These are phyloP conservation scores for Fusarium stilboides DNA, from an alignment of 2,329 filamentous ascomycete species.

Conservation along the genomic window DNA sequence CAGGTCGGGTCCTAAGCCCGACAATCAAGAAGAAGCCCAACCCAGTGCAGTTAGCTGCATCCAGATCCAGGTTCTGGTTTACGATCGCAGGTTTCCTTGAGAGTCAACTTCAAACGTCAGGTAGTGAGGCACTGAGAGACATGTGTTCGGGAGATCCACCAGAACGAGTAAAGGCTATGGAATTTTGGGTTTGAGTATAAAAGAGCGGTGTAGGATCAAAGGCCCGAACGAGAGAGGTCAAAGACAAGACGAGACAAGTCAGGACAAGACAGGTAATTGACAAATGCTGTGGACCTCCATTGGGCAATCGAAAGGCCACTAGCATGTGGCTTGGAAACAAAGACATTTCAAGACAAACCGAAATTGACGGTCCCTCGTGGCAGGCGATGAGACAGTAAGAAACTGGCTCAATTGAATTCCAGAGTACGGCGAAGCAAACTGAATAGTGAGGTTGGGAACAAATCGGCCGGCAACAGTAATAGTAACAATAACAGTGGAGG, in stretches of 20 bases:
- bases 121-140: constrained; percentile 31
- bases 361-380: constrained; percentile 24
- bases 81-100: constrained; percentile 25
- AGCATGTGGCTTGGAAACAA: constrained; percentile 44
- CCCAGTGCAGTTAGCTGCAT: constrained; percentile 39
- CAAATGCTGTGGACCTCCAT: constrained; percentile 39
- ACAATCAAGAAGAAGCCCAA: constrained; percentile 29
- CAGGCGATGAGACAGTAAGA: constrained; percentile 38
- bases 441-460: constrained; percentile 27
- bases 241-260: constrained; percentile 43
- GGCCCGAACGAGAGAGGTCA: constrained; percentile 40
- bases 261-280: constrained; percentile 39
- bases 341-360: constrained; percentile 27
- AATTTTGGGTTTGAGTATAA: constrained; percentile 45
- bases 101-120: constrained; percentile 29
- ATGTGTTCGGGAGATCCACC: constrained; percentile 39
- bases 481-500: no score
- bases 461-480: neutral
- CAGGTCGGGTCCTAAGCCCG: constrained; percentile 39
- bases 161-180: constrained; percentile 31
- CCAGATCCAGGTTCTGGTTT: constrained; percentile 22
- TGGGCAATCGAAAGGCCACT: constrained; percentile 29
- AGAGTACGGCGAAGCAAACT: constrained; percentile 3
- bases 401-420: constrained; percentile 35
- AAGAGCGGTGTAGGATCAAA: constrained; percentile 49